Conservation (phyloP, 306 rosid species). For the Cicer chorassanicum region DNA sequence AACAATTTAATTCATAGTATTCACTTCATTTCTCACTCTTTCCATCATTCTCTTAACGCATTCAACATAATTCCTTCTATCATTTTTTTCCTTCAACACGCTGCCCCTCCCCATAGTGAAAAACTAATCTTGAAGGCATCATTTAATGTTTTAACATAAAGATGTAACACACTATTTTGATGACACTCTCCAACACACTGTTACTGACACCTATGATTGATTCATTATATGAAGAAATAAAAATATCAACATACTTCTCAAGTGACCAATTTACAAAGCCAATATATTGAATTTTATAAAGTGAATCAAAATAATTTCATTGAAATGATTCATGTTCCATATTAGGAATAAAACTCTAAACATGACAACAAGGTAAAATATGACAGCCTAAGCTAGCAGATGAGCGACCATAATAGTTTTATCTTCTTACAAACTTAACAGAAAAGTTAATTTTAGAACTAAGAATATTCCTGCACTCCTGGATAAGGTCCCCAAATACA, state of each 20-base stretch:
- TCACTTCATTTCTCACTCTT: not conserved
- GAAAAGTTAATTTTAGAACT: too few species aligned
- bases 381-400: too few species aligned
- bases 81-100: not conserved
- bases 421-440: too few species aligned
- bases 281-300: not conserved
- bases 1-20: not conserved
- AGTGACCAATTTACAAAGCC: not conserved
- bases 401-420: too few species aligned
- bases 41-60: slow-evolving; percentile 1
- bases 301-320: not conserved
- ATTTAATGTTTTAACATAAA: not conserved
- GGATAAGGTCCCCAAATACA: too few species aligned
- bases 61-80: not conserved
- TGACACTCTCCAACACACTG: not conserved
- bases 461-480: too few species aligned
- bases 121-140: not conserved
- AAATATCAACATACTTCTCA: not conserved
- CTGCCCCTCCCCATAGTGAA: not conserved
- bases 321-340: too few species aligned
- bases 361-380: too few species aligned
- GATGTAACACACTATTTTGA: not conserved
- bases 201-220: not conserved
- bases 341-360: too few species aligned
- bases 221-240: not conserved